A percentile compares a stretch with the other conserved stretches of the same genome.
Evolutionary conservation across 176 grass and related monocot genomes (phyloP).

Genomic region (Melocanna baccifera): DNA sequence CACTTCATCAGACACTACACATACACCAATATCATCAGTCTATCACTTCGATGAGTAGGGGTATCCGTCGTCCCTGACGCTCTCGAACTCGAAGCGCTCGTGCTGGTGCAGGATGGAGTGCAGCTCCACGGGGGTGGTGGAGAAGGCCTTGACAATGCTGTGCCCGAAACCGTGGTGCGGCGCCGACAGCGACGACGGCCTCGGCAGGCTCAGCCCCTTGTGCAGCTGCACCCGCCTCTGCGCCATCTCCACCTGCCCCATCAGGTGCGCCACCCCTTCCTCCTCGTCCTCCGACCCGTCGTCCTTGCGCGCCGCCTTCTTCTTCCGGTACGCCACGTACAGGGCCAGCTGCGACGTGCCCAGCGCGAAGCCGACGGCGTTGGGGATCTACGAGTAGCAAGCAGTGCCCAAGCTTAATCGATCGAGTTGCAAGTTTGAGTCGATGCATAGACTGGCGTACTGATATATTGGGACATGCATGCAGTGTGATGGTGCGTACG

Average conservation of each 20-base stretch:
- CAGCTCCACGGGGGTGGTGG: conserved; percentile 63
- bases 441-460: background rate
- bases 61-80: background rate
- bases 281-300: conserved; percentile 39
- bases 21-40: background rate
- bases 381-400: conserved; percentile 49
- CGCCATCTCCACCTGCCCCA: conserved; percentile 52
- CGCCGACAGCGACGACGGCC: background rate
- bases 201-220: conserved; percentile 65
- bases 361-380: conserved; percentile 65
- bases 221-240: conserved; percentile 27
- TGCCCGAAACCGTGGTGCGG: conserved; percentile 38
- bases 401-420: background rate
- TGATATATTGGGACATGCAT: background rate
- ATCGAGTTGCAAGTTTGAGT: background rate
- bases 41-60: background rate
- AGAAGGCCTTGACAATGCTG: conserved; percentile 55
- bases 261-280: conserved; percentile 47
- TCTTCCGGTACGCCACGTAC: conserved; percentile 49
- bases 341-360: conserved; percentile 58
- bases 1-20: background rate
- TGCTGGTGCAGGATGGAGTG: conserved; percentile 39
- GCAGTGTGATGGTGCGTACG: background rate
- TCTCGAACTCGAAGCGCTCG: background rate
- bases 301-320: background rate